These are phyloP conservation scores for Meira nashicola DNA, from an alignment of 1,284 basidiomycete species.

Conservation along the genomic window DNA sequence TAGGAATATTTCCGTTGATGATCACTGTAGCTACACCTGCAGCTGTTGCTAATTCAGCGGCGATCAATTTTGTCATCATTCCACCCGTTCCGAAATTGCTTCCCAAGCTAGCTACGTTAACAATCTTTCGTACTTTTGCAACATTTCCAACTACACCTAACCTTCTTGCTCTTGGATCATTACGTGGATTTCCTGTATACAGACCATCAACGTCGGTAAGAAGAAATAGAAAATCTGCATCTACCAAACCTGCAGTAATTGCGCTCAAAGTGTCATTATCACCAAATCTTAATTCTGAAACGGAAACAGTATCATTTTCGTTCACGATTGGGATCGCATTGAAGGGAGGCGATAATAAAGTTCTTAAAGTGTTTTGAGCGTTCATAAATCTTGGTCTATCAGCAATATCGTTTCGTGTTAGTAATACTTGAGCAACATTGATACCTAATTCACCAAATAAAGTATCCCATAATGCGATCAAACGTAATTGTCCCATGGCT, in stretches of 20 bases:
- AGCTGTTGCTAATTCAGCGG: slow-evolving; percentile 91
- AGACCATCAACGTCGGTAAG: slow-evolving; percentile 94
- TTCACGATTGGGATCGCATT: slow-evolving; percentile 51
- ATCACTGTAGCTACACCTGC: slow-evolving; percentile 95
- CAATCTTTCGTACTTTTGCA: slow-evolving; percentile 72
- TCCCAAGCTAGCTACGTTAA: slow-evolving; percentile 83
- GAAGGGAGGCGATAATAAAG: slow-evolving; percentile 36
- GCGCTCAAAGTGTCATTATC: slow-evolving; percentile 98
- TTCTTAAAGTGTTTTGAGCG: slow-evolving; percentile 44
- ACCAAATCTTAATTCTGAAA: slow-evolving; percentile 90
- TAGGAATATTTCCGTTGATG: slow-evolving; percentile 60
- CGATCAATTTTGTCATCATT: slow-evolving; percentile 98
- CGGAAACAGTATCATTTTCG: slow-evolving; percentile 51
- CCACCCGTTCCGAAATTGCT: slow-evolving; percentile 93
- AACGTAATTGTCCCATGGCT: slow-evolving; percentile 88
- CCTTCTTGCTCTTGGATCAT: slow-evolving; percentile 73
- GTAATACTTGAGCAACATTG: slow-evolving; percentile 87
- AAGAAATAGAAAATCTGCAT: slow-evolving; percentile 93
- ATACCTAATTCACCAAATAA: slow-evolving; percentile 87
- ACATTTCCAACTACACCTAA: slow-evolving; percentile 81
- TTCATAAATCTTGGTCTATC: slow-evolving; percentile 58
- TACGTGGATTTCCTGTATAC: slow-evolving; percentile 90
- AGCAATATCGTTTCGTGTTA: slow-evolving; percentile 92
- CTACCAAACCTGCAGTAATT: slow-evolving; percentile 91
- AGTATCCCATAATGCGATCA: slow-evolving; percentile 96